phyloP scores from a whole-genome alignment of 352 stramenopile genomes.

The Blastocystis sp. region DNA sequence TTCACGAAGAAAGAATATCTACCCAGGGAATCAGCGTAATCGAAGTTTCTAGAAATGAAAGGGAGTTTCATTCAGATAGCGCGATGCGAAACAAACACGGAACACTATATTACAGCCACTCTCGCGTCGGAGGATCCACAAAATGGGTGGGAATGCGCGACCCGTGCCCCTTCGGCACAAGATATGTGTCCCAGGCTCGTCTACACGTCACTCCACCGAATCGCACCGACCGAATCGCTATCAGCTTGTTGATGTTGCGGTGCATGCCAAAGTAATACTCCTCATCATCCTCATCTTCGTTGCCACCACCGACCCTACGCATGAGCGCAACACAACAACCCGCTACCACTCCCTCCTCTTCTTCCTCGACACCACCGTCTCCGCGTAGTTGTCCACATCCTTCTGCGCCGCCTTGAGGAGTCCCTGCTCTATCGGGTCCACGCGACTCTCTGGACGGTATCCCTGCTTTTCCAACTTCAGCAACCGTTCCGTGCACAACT shows the following conservation, averaged over 20 bases:
- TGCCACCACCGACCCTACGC: constrained; percentile 17
- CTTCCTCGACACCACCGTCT: constrained; percentile 13
- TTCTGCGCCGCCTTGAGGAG: constrained; percentile 1
- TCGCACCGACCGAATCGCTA: constrained; percentile 27
- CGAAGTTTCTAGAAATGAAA: constrained; percentile 70
- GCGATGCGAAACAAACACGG: background rate
- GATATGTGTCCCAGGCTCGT: constrained; percentile 56
- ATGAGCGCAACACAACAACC: background rate
- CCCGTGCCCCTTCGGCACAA: constrained; percentile 17
- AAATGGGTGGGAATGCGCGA: constrained; percentile 70
- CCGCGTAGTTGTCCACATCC: constrained; percentile 26
- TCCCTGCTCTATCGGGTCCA: constrained; percentile 7
- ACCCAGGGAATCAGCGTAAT: too few relatives aligned
- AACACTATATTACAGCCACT: constrained; percentile 24
- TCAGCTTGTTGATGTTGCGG: constrained; percentile 57
- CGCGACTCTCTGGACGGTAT: background rate
- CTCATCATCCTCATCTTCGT: constrained; percentile 54
- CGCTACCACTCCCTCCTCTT: constrained; percentile 36
- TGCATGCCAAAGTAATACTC: constrained; percentile 52
- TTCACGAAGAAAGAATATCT: too few relatives aligned
- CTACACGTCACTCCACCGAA: background rate
- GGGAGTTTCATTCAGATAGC: constrained; percentile 49
- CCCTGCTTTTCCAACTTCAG: constrained; percentile 31
- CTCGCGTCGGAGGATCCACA: constrained; percentile 20
- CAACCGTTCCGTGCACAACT: background rate